These are phyloP conservation scores for Gloeostereum incarnatum DNA, from an alignment of 768 basidiomycete species.

Conservation along the genomic window DNA sequence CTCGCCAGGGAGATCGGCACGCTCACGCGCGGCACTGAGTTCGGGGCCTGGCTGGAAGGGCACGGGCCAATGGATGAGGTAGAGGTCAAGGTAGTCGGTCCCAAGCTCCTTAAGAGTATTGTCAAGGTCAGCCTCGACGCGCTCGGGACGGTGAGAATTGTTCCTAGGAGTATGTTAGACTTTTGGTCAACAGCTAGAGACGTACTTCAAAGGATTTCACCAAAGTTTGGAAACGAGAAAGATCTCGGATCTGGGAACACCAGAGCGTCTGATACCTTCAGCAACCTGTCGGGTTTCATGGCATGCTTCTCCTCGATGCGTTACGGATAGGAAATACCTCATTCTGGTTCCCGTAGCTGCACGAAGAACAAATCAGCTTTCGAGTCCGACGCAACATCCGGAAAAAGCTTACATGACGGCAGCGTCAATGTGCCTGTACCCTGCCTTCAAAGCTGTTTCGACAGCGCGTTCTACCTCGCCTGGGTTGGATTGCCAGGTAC, in stretches of 20 bases:
- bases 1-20: conserved; percentile 32
- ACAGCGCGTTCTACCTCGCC: conserved; percentile 71
- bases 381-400: no score
- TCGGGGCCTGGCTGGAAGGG: conserved; percentile 58
- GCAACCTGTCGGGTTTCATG: no score
- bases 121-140: conserved; percentile 68
- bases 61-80: conserved; percentile 77
- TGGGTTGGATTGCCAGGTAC: conserved; percentile 73
- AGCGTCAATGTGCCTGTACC: no score
- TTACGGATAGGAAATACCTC: conserved; percentile 70
- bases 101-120: conserved; percentile 71
- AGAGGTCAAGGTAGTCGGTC: conserved; percentile 72
- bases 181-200: no score
- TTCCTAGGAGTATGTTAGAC: no score
- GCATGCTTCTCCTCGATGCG: conserved; percentile 67
- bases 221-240: conserved; percentile 79
- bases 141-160: conserved; percentile 51
- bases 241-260: conserved; percentile 72
- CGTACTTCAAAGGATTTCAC: no score
- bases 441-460: no score
- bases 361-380: conserved; percentile 78
- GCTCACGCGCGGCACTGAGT: conserved; percentile 45
- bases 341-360: conserved; percentile 72
- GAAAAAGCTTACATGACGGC: no score
- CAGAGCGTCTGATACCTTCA: conserved; percentile 66